Evolutionary conservation across 202 grass and related monocot genomes (phyloP).

Genomic region (Musa balbisiana): DNA sequence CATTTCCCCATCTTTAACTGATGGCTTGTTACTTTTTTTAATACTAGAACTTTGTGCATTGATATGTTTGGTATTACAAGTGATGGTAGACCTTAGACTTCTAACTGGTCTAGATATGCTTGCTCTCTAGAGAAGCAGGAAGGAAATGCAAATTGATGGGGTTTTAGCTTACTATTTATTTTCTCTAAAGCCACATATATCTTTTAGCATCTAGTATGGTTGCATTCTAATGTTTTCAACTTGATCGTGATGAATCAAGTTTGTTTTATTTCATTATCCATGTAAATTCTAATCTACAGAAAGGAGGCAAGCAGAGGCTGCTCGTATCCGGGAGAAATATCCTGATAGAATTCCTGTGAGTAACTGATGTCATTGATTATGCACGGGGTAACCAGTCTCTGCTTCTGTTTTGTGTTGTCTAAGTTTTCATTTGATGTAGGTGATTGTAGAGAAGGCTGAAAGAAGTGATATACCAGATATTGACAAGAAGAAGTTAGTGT

Average conservation of each 20-base stretch:
- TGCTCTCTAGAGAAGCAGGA: too few species aligned
- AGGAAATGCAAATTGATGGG: too few species aligned
- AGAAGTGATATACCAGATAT: slow-evolving; percentile 6
- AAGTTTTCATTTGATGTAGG: not conserved
- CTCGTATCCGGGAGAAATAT: slow-evolving; percentile 4
- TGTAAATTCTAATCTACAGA: not conserved
- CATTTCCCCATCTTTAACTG: too few species aligned
- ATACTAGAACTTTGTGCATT: too few species aligned
- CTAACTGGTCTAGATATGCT: too few species aligned
- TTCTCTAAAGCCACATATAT: too few species aligned
- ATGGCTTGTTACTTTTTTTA: too few species aligned
- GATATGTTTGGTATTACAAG: too few species aligned
- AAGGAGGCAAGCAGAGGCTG: slow-evolving; percentile 10
- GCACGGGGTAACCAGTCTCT: not conserved
- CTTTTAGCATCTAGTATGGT: too few species aligned
- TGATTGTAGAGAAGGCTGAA: slow-evolving; percentile 10
- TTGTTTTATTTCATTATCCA: not conserved
- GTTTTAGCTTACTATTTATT: too few species aligned
- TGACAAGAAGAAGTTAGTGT: slow-evolving; percentile 8
- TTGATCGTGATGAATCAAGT: not conserved
- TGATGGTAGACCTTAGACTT: too few species aligned
- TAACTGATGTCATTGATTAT: not conserved
- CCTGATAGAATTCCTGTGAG: slow-evolving; percentile 5
- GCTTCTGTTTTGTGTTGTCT: not conserved
- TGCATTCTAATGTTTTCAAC: not conserved